A percentile compares a stretch with the other conserved stretches of the same genome.
Evolutionary conservation across 257 asterid species (phyloP).

Genomic region (Gardenia jasminoides): DNA sequence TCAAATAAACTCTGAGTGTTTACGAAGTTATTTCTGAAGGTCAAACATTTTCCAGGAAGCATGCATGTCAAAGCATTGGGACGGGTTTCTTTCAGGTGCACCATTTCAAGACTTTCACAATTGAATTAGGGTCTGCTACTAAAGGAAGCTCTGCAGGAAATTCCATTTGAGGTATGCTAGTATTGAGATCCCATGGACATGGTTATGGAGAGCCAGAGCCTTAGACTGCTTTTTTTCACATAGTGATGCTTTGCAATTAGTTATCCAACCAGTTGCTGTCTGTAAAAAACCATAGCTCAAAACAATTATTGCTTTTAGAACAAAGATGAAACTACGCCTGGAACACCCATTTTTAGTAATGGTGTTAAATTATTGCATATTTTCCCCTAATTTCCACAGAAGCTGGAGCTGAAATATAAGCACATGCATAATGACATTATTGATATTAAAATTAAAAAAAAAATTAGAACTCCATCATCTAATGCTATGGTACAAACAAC

Average conservation of each 20-base stretch:
- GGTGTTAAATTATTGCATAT: too few relatives aligned
- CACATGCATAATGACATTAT: too few relatives aligned
- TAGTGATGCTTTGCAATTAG: background rate
- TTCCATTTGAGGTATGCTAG: slow-evolving; percentile 45
- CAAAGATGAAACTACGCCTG: background rate
- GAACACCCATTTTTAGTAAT: background rate
- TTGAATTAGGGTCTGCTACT: slow-evolving; percentile 27
- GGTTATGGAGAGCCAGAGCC: background rate
- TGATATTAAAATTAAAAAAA: too few relatives aligned
- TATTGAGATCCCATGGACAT: background rate
- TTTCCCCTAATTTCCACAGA: too few relatives aligned
- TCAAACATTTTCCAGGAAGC: slow-evolving; percentile 66
- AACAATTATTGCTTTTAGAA: background rate
- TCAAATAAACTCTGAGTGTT: background rate
- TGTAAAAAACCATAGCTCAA: background rate
- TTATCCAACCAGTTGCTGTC: background rate
- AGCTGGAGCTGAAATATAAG: background rate
- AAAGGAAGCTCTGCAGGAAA: slow-evolving; percentile 24
- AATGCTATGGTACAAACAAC: too few relatives aligned
- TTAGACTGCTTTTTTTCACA: background rate
- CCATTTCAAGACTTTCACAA: slow-evolving; percentile 82
- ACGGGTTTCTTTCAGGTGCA: slow-evolving; percentile 79
- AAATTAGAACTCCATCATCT: too few relatives aligned
- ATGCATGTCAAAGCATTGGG: slow-evolving; percentile 93
- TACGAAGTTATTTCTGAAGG: slow-evolving; percentile 5